Percentiles rank a stretch among this genome's conserved stretches.
Conservation (phyloP, 2,329 filamentous ascomycete species). For the Pseudogymnoascus sp. region DNA sequence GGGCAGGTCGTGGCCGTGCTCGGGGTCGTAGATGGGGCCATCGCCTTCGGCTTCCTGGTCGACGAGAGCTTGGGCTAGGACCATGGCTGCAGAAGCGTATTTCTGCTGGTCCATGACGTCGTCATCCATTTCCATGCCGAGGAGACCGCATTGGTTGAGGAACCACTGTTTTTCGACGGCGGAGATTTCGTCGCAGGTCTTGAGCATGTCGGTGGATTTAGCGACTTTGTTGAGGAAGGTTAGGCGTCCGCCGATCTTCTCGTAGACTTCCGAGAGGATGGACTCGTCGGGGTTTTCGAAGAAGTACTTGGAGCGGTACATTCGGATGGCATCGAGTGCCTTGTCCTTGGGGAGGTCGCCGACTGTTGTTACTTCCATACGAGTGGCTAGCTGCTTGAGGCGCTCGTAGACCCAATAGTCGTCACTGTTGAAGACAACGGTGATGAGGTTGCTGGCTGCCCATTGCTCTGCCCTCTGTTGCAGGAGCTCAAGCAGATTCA, state of each 20-base stretch:
- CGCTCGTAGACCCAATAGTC: conserved; percentile 99
- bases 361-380: conserved; percentile 89
- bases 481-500: conserved; percentile 84
- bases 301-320: conserved; percentile 75
- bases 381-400: conserved; percentile 81
- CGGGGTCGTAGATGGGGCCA: conserved; percentile 50
- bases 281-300: conserved; percentile 46
- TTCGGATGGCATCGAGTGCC: conserved; percentile 67
- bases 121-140: conserved; percentile 76
- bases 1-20: conserved; percentile 67
- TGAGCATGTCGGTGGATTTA: conserved; percentile 73
- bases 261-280: conserved; percentile 70
- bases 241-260: conserved; percentile 77
- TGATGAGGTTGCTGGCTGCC: conserved; percentile 86
- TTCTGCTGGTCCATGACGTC: conserved; percentile 99
- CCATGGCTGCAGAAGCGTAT: conserved; percentile 89
- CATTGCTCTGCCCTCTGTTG: conserved; percentile 95
- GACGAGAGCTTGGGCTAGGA: conserved; percentile 84
- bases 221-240: conserved; percentile 86
- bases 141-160: conserved; percentile 69
- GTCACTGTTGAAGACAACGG: conserved; percentile 89
- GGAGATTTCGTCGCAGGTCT: conserved; percentile 66
- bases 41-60: conserved; percentile 39
- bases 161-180: conserved; percentile 70
- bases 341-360: conserved; percentile 71